Evolutionary conservation across 2,329 filamentous ascomycete genomes (phyloP), one percentile per base, ranked within the genome.

Genomic region (Stenocarpella maydis): DNA sequence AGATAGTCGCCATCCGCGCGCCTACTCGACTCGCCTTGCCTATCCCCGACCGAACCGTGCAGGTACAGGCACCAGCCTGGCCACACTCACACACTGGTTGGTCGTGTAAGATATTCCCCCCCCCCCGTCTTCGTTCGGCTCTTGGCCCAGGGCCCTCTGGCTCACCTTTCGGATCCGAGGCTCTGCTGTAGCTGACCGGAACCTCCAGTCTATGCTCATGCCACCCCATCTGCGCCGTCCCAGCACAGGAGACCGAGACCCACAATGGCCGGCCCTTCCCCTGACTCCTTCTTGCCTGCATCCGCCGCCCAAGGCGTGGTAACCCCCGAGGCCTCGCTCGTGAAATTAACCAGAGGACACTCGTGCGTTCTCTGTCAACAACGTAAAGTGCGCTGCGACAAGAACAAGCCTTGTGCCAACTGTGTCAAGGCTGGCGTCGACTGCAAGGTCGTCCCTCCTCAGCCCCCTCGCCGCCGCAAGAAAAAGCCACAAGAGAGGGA

Each of bases 291-390:
- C 77, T 55, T 58, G 43, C 65, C 65, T 39, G 72, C 76, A 76
- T 71, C 75, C 72, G 71, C 55, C 72, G 71, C 60, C 43, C 53
- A 69, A 54, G 65, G 70, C 61, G 71, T 68, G 10, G 64, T 67
- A 43, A 37, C 70, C 71, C 58, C 70, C 71, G 85, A 87, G 70
- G 75, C 81, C 65, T 81, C 82, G 47, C 78, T 81, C 67, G 49
- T 63, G 43, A 89, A 89, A 78, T 78, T 89, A 73, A 88, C 86
- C 47, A 83, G 87, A 61, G 87, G 87, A 69, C 87, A 87, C 71
- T 88, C 86, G 71, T 95, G 92, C 75, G 85, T 93, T 17, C 84
- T 90, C 24, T 95, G 92, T 76, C 91, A 94, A 77, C 91, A 92
- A 77, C 88, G 91, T 71, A 94, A 94, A 78, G 86, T 94, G 50